phyloP scores from a whole-genome alignment of 495 filamentous ascomycete species.

The Astrothelium macrocarpum region DNA sequence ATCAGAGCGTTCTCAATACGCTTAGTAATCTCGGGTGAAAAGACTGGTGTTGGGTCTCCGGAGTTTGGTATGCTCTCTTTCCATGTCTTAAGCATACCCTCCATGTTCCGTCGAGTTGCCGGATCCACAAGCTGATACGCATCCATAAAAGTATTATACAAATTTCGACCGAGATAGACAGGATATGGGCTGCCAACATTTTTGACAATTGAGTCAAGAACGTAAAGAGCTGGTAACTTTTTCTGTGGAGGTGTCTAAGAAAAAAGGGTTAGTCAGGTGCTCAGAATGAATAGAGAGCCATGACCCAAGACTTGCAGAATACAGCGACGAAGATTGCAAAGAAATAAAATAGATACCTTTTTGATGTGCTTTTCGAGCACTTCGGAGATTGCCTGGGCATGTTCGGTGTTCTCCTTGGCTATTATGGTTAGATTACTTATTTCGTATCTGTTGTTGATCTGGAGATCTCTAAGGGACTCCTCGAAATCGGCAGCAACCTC shows the following conservation, averaged over 20 bases:
- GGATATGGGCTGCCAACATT: constrained; percentile 98
- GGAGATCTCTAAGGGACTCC: constrained; percentile 83
- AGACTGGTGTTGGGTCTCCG: constrained; percentile 77
- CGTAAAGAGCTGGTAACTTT: constrained; percentile 91
- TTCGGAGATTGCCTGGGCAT: constrained; percentile 82
- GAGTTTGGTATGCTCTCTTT: constrained; percentile 93
- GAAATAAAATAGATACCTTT: constrained; percentile 55
- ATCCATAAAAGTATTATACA: constrained; percentile 92
- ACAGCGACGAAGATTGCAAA: background rate
- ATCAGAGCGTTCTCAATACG: constrained; percentile 91
- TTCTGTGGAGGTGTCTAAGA: constrained; percentile 68
- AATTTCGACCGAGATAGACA: constrained; percentile 79
- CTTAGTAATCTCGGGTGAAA: constrained; percentile 70
- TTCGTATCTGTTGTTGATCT: constrained; percentile 77
- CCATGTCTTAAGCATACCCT: constrained; percentile 97
- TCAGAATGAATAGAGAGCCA: constrained; percentile 10
- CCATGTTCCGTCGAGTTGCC: constrained; percentile 74
- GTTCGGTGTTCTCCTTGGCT: constrained; percentile 89
- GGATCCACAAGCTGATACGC: constrained; percentile 82
- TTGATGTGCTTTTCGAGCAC: constrained; percentile 86
- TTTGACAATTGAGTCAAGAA: constrained; percentile 96
- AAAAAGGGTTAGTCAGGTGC: background rate
- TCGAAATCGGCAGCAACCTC: constrained; percentile 94
- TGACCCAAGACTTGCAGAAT: constrained; percentile 7
- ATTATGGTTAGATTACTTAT: constrained; percentile 95